Evolutionary conservation across 768 basidiomycete genomes (phyloP), one percentile per base, ranked within the genome.

Genomic region (Gloeostereum incarnatum): DNA sequence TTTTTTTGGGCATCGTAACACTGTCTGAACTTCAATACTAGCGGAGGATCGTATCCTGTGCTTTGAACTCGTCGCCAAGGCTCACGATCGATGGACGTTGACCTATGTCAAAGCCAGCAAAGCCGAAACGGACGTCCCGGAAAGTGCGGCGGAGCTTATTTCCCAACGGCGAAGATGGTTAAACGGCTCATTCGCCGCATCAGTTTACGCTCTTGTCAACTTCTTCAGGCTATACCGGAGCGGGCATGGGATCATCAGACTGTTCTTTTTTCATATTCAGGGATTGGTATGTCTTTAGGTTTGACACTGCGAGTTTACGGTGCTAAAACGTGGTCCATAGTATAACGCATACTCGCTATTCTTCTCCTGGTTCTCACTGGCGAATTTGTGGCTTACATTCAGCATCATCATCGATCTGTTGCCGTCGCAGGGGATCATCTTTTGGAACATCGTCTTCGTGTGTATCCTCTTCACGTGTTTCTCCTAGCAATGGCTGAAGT

Each of bases 31-130:
- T 26, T 10, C 1, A 11, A 10, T 18, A 31, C 56, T 80, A 53
- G 82, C 82, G 37, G 83, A 85, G 51, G 82, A 84, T 57, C 74
- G 83, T 58, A 86, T 85, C 43, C 63, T 86, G 14, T 86, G 83
- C 57, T 86, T 85, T 53, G 83, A 86, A 54, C 58, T 86, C 25
- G 83, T 83, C 22, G 81, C 83, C 5, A 86, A 86, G 54, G 73
- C 66, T 0, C 61, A 65, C 37, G 75, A 74, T 41, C 59, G 64
- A 43, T 86, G 84, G 84, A 78, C 75, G 1, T 55, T 86, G 48
- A 78, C 76, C 10, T 86, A 86, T 48, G 83, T 86, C 54, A 86
- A 86, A 56, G 76, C 82, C 4, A 76, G 75, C 44, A 85, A 83
- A 47, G 81, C 80, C 3, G 80, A 81, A 56, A 83, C 81, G 0